Evolutionary conservation across 192 early-diverging fungal species (phyloP).

Genomic region (Coemansia sp.): DNA sequence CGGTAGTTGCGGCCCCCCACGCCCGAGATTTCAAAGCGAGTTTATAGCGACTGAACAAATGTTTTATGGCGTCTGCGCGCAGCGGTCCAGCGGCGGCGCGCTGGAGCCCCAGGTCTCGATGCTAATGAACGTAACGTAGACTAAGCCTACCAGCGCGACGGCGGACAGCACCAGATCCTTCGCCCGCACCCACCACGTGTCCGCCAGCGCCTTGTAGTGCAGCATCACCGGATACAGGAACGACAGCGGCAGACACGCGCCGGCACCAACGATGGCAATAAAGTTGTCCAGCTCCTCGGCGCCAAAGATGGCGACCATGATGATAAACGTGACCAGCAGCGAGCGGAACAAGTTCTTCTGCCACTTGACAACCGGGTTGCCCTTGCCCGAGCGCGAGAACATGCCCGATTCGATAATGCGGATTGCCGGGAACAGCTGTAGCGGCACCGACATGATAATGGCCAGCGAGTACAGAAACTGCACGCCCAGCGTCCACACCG

Average conservation of each 20-base stretch:
- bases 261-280: constrained; percentile 66
- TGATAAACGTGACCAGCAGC: constrained; percentile 62
- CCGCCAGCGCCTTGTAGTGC: constrained; percentile 66
- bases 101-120: constrained; percentile 51
- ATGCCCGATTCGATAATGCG: constrained; percentile 86
- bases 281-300: constrained; percentile 62
- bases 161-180: constrained; percentile 61
- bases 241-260: constrained; percentile 66
- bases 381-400: constrained; percentile 81
- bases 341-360: constrained; percentile 80
- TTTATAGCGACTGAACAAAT: too few species aligned
- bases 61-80: too few species aligned
- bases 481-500: constrained; percentile 61
- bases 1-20: too few species aligned
- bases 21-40: too few species aligned
- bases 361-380: constrained; percentile 74
- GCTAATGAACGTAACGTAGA: constrained; percentile 80
- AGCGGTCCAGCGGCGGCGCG: constrained; percentile 34
- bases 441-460: constrained; percentile 88
- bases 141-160: constrained; percentile 66
- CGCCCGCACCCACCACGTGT: constrained; percentile 40
- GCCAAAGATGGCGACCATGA: constrained; percentile 68
- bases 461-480: constrained; percentile 88
- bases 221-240: constrained; percentile 88
- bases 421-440: constrained; percentile 90